A percentile compares a stretch with the other conserved stretches of the same genome.
Evolutionary conservation across 2,329 filamentous ascomycete genomes (phyloP).

Genomic region (Dothideomycetidae sp.): DNA sequence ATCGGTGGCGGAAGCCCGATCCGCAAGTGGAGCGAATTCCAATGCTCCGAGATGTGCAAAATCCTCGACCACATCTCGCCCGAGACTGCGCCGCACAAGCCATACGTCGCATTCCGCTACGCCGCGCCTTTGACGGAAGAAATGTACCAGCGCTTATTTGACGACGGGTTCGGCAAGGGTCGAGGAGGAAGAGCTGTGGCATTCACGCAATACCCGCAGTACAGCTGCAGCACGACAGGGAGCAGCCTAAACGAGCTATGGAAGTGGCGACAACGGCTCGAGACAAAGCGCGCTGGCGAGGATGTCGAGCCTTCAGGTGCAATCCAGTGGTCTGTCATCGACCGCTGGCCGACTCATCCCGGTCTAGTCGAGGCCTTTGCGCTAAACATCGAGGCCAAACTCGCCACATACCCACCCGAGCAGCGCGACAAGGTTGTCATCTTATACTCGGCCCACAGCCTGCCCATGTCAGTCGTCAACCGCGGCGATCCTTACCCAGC

Average conservation of each 20-base stretch:
- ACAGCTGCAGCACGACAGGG: conserved; percentile 93
- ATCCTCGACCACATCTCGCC: conserved; percentile 81
- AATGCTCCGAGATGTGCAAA: conserved; percentile 93
- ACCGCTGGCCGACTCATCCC: conserved; percentile 86
- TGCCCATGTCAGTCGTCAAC: conserved; percentile 97
- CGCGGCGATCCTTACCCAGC: conserved; percentile 88
- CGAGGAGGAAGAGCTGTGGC: conserved; percentile 87
- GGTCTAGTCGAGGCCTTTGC: conserved; percentile 88
- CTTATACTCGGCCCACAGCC: conserved; percentile 85
- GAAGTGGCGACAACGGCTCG: conserved; percentile 85
- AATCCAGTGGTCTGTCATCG: conserved; percentile 94
- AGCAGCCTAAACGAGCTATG: conserved; percentile 93
- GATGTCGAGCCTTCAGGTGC: conserved; percentile 44
- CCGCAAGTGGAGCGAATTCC: conserved; percentile 93
- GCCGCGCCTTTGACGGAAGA: conserved; percentile 86
- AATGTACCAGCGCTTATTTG: conserved; percentile 70
- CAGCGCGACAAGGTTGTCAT: conserved; percentile 67
- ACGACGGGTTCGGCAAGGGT: conserved; percentile 80
- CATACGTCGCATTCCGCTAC: conserved; percentile 94
- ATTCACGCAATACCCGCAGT: conserved; percentile 97
- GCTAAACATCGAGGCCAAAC: conserved; percentile 73
- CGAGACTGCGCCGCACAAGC: conserved; percentile 89
- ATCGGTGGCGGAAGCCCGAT: conserved; percentile 98
- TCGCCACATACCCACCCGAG: conserved; percentile 72
- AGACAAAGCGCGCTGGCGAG: conserved; percentile 52